These are phyloP conservation scores for grape (Vitis vinifera) DNA, from an alignment of 164 flowering plant genomes.

Conservation along the genomic window ASM3070453v1 NC_081808.1:17513501-17514000, in stretches of 20 bases:
- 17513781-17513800: not conserved
- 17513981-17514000: no score
- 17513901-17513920: no score
- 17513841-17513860: not conserved
- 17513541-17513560: no score
- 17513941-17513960: no score
- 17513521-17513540: no score
- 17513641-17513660: not conserved
- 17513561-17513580: no score
- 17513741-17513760: not conserved
- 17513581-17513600: no score
- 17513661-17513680: not conserved
- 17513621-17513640: not conserved
- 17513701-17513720: not conserved
- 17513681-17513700: not conserved
- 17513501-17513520: not conserved
- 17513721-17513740: not conserved
- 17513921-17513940: no score
- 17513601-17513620: not conserved
- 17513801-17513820: no score
- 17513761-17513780: not conserved
- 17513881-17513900: no score
- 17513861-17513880: not conserved
- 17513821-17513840: not conserved
- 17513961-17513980: no score